Conservation (phyloP, 139 green algal genomes). For the Gonium pectorale region DNA sequence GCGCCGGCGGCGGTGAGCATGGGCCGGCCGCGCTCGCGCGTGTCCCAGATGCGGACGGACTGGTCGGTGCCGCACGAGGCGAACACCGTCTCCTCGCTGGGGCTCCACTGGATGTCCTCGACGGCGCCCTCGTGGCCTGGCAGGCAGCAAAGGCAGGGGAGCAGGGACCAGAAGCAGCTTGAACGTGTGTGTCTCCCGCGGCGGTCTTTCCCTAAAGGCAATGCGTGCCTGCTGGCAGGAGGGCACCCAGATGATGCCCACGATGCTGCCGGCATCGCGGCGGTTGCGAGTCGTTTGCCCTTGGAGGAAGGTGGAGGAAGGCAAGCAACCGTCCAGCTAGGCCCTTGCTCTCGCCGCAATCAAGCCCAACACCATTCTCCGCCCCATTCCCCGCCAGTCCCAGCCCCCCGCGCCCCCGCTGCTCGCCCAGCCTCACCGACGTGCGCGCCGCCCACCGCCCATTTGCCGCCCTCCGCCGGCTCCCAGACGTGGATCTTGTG, state of each 20-base stretch:
- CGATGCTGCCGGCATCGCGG: too few relatives aligned
- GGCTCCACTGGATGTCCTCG: slow-evolving; percentile 97
- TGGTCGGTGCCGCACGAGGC: slow-evolving; percentile 86
- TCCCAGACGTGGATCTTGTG: slow-evolving; percentile 91
- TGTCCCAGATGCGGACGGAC: slow-evolving; percentile 91
- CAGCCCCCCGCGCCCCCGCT: not conserved
- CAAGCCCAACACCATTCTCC: not conserved
- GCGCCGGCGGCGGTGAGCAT: slow-evolving; percentile 70
- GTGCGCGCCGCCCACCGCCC: slow-evolving; percentile 72
- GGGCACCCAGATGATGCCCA: too few relatives aligned
- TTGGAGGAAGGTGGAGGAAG: too few relatives aligned
- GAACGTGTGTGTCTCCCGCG: too few relatives aligned
- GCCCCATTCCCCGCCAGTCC: not conserved
- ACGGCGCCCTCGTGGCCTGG: slow-evolving; percentile 73
- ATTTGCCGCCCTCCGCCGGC: slow-evolving; percentile 78
- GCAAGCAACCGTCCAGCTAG: too few relatives aligned
- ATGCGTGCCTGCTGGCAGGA: too few relatives aligned
- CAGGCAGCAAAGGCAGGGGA: not conserved
- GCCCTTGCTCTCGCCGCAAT: too few relatives aligned
- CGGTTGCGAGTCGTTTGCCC: too few relatives aligned
- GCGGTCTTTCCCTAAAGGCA: too few relatives aligned
- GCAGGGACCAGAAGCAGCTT: too few relatives aligned
- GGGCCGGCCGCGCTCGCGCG: slow-evolving; percentile 64
- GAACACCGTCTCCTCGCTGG: slow-evolving; percentile 93
- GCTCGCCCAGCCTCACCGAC: slow-evolving; percentile 19